phyloP scores from a whole-genome alignment of 805 yeast genomes.

The Candida ponderosae region DNA sequence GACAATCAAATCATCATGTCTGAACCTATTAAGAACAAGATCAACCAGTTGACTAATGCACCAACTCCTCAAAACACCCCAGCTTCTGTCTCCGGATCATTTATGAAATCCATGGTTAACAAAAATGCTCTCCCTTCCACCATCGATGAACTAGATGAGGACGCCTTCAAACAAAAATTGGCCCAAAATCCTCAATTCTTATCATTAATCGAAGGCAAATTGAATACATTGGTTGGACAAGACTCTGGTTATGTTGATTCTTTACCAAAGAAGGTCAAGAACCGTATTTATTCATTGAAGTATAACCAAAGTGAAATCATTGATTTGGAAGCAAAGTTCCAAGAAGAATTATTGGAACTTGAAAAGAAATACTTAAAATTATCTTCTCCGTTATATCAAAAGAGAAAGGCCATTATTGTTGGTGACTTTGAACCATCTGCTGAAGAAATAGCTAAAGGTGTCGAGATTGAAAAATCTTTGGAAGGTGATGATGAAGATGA shows the following conservation, averaged over 20 bases:
- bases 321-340: slow-evolving; percentile 84
- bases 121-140: slow-evolving; percentile 61
- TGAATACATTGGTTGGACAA: slow-evolving; percentile 77
- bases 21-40: slow-evolving; percentile 75
- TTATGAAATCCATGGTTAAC: slow-evolving; percentile 40
- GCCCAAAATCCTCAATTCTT: slow-evolving; percentile 76
- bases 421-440: slow-evolving; percentile 74
- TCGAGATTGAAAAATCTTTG: slow-evolving; percentile 53
- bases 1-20: slow-evolving; percentile 50
- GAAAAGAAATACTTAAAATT: slow-evolving; percentile 70
- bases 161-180: slow-evolving; percentile 32
- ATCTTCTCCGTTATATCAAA: slow-evolving; percentile 69
- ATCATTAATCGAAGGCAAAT: slow-evolving; percentile 83
- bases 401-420: slow-evolving; percentile 61
- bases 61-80: slow-evolving; percentile 99
- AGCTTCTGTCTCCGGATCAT: slow-evolving; percentile 72
- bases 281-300: slow-evolving; percentile 76
- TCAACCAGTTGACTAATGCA: slow-evolving; percentile 77
- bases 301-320: slow-evolving; percentile 72
- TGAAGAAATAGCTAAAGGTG: slow-evolving; percentile 75
- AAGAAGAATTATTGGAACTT: slow-evolving; percentile 75
- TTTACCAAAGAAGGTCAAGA: slow-evolving; percentile 65
- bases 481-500: slow-evolving; percentile 35
- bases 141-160: slow-evolving; percentile 46
- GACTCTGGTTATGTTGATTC: slow-evolving; percentile 80